Conservation (phyloP, 202 grass and related monocot species). For the Alloteropsis angusta region DNA sequence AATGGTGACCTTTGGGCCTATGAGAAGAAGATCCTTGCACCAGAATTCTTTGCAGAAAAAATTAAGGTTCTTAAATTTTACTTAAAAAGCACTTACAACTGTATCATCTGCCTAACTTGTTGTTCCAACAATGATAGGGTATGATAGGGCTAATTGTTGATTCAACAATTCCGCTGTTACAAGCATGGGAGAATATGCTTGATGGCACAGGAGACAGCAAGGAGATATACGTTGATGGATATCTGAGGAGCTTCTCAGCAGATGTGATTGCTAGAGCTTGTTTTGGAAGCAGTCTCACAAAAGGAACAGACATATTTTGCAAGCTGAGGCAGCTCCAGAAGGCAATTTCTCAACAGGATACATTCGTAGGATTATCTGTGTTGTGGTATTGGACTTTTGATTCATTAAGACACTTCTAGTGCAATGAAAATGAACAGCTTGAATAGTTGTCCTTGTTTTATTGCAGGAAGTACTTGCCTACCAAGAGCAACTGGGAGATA, state of each 20-base stretch:
- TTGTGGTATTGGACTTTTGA: neutral
- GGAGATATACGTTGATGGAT: conserved; percentile 51
- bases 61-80: conserved; percentile 34
- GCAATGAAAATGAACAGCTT: neutral
- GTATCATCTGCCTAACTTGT: neutral
- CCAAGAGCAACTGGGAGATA: conserved; percentile 46
- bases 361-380: neutral
- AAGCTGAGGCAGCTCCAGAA: neutral
- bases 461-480: conserved; percentile 40
- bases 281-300: conserved; percentile 21
- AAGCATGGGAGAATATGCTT: conserved; percentile 39
- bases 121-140: neutral
- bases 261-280: conserved; percentile 63
- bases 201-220: conserved; percentile 17
- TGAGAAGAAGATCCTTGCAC: conserved; percentile 43
- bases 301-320: neutral
- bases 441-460: neutral
- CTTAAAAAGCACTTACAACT: neutral
- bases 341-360: neutral
- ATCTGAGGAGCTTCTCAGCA: conserved; percentile 44
- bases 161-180: conserved; percentile 25
- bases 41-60: conserved; percentile 54
- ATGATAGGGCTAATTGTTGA: conserved; percentile 52
- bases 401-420: neutral
- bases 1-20: conserved; percentile 50